Conservation (phyloP, 2,329 filamentous ascomycete species). For the Trichoderma gracile region DNA sequence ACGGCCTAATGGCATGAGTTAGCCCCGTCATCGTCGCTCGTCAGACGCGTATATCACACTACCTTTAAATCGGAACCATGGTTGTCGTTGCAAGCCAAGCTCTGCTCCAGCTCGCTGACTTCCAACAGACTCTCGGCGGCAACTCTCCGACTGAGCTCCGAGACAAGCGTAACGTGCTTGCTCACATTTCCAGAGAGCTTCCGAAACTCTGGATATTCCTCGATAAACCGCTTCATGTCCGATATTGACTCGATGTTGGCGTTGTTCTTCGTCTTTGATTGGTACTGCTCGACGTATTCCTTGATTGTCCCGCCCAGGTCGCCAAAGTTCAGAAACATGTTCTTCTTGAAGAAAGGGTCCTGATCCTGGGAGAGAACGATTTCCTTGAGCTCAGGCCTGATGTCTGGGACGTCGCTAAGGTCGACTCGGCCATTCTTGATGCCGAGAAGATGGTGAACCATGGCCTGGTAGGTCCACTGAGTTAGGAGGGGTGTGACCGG, state of each 20-base stretch:
- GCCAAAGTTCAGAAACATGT: constrained; percentile 98
- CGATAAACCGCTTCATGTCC: constrained; percentile 99
- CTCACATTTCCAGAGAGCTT: constrained; percentile 97
- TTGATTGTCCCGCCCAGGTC: constrained; percentile 96
- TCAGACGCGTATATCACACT: constrained; percentile 26
- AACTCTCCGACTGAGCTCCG: constrained; percentile 86
- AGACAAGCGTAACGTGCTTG: constrained; percentile 95
- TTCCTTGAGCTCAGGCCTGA: constrained; percentile 84
- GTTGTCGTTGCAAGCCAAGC: constrained; percentile 94
- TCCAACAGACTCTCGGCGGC: constrained; percentile 86
- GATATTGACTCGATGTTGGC: constrained; percentile 95
- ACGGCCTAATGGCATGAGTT: constrained; percentile 60
- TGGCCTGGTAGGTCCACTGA: constrained; percentile 99
- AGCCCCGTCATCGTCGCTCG: constrained; percentile 26
- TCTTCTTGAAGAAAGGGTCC: constrained; percentile 98
- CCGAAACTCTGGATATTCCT: constrained; percentile 97
- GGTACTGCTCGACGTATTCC: constrained; percentile 97
- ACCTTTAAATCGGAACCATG: constrained; percentile 90
- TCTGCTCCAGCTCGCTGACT: constrained; percentile 95
- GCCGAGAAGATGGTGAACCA: constrained; percentile 95
- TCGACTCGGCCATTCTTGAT: constrained; percentile 95
- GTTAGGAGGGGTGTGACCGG: constrained; percentile 91
- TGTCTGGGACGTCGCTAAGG: constrained; percentile 78
- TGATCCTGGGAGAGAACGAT: constrained; percentile 96
- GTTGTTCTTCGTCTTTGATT: constrained; percentile 94